Evolutionary conservation across 176 grass and related monocot species (phyloP), one percentile per base, ranked within the genome.

Genomic region (Guadua angustifolia): DNA sequence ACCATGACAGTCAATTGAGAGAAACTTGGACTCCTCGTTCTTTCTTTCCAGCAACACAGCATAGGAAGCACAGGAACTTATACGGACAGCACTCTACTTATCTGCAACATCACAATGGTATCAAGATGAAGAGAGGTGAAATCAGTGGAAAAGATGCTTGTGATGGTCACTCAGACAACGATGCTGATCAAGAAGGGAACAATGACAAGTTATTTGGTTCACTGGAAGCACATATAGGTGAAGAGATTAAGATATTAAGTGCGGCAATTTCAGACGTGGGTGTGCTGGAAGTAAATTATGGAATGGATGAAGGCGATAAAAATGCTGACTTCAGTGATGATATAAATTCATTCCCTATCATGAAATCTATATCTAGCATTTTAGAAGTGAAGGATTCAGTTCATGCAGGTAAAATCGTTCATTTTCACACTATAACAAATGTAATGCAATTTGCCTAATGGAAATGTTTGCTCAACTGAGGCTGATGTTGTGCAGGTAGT

Each of bases 21-120:
- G 86, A 91, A 69, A 91, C 71, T 65, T 91, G 86, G 92, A 84
- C 70, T 75, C 77, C 82, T 82, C 80, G 57, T 29, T 78, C 79
- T 0, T 50, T 50, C 42, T 61, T 63, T 19, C 43, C 62, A 73
- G 71, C 79, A 71, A 21, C 68, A 35, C 56, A 85, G 5, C 47
- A 60, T 26, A 80, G 69, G 55, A 85, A 75, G 63, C 42, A 86
- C 81, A 77, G 21, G 18, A 79, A 71, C 71, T 75, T 86, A 0
- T 53, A 72, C 56, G 25, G n/a, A 10, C 15, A 63, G 45, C 40
- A 44, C 17, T 74, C 51, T 63, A 63, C 32, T 53, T 61, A 24
- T 68, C 39, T 29, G n/a, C 36, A 25, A 33, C 12, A 58, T 79
- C 58, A 39, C 39, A 62, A 45, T 2, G 39, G 60, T 40, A 21